A percentile compares a stretch with the other conserved stretches of the same genome.
Evolutionary conservation across 2,329 filamentous ascomycete species (phyloP).

Genomic region (Didymella pomorum): DNA sequence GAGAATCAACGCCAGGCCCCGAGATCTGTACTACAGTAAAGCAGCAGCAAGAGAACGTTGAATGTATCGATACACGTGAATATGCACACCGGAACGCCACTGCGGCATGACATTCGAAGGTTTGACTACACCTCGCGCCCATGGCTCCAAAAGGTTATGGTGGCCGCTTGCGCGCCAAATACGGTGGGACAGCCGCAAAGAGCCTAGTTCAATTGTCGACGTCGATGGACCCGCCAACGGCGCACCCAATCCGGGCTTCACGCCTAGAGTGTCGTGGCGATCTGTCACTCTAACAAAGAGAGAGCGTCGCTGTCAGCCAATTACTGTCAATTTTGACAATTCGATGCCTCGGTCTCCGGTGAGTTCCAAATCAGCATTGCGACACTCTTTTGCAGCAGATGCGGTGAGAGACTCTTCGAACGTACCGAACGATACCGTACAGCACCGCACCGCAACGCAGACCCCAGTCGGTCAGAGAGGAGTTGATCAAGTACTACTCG

Average conservation of each 20-base stretch:
- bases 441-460: neutral
- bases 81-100: neutral
- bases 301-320: conserved; percentile 1
- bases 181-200: neutral
- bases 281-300: conserved; percentile 3
- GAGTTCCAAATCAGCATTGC: neutral
- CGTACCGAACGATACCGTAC: neutral
- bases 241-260: neutral
- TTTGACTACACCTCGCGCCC: conserved; percentile 6
- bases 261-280: neutral
- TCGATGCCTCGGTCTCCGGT: conserved; percentile 2
- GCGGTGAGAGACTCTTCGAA: neutral
- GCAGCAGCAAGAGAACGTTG: neutral
- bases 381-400: neutral
- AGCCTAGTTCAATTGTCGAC: neutral
- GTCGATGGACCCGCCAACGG: neutral
- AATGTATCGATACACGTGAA: neutral
- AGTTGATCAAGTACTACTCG: neutral
- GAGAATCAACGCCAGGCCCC: neutral
- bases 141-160: conserved; percentile 8
- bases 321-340: neutral
- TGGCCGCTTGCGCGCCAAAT: neutral
- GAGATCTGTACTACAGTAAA: neutral
- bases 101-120: neutral
- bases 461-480: neutral